phyloP scores from a whole-genome alignment of 2,329 filamentous ascomycete genomes.

The Blastomyces silverae region DNA sequence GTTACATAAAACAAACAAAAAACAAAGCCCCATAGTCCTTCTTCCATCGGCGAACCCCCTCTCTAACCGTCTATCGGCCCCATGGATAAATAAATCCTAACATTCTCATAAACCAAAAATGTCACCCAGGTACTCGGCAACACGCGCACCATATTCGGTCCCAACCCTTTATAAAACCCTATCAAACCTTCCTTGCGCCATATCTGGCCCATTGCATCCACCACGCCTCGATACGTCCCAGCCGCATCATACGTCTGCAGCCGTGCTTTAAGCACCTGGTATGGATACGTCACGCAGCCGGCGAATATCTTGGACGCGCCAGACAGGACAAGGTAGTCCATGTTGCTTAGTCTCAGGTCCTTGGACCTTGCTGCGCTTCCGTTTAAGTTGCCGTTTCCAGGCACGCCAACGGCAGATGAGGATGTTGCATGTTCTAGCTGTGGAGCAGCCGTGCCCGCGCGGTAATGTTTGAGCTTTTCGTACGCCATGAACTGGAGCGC shows the following conservation, averaged over 20 bases:
- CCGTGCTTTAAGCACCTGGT: constrained; percentile 82
- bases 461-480: constrained; percentile 63
- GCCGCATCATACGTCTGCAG: constrained; percentile 85
- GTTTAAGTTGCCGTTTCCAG: neutral
- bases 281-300: constrained; percentile 85
- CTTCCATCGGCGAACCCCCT: neutral
- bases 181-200: constrained; percentile 70
- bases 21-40: neutral
- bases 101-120: constrained; percentile 95
- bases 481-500: constrained; percentile 96
- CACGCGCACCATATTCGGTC: constrained; percentile 83
- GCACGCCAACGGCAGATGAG: constrained; percentile 7
- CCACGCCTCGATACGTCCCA: constrained; percentile 62
- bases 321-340: constrained; percentile 74
- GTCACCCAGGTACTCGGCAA: constrained; percentile 94
- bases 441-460: constrained; percentile 38
- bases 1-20: neutral
- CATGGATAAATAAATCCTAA: constrained; percentile 58
- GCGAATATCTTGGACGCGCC: constrained; percentile 79
- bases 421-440: constrained; percentile 11
- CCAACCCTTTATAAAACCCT: constrained; percentile 87
- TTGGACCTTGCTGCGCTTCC: constrained; percentile 6
- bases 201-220: constrained; percentile 65
- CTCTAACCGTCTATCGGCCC: neutral
- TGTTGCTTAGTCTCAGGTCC: constrained; percentile 52